Evolutionary conservation across 78 protist genomes (phyloP).

Genomic region (Dictyostelium capitatum): DNA sequence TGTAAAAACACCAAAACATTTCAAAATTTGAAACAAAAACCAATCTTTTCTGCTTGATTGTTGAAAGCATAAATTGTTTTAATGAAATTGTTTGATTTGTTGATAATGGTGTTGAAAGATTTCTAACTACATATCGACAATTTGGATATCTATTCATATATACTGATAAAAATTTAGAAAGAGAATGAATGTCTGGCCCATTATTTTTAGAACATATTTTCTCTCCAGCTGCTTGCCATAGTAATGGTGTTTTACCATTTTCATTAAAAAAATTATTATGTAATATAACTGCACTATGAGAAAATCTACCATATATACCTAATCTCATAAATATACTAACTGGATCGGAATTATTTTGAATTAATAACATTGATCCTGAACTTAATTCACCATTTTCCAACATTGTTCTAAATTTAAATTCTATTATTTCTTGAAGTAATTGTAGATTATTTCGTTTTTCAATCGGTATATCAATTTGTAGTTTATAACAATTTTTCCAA

Average conservation of each 20-base stretch:
- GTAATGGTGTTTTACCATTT: background rate
- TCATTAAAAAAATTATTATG: background rate
- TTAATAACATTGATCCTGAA: constrained; percentile 17
- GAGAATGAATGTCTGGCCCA: constrained; percentile 30
- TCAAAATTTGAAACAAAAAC: constrained; percentile 23
- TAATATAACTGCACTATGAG: constrained; percentile 14
- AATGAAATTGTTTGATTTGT: background rate
- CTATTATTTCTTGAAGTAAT: background rate
- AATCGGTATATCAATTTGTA: background rate
- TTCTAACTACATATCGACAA: constrained; percentile 20
- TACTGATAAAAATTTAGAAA: background rate
- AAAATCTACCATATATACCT: constrained; percentile 16
- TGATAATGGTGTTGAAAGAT: background rate
- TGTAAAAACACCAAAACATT: background rate
- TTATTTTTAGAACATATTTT: background rate
- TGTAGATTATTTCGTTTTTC: background rate
- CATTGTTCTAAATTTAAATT: background rate
- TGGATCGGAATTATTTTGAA: constrained; percentile 19
- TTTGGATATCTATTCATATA: constrained; percentile 26
- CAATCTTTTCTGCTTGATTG: background rate
- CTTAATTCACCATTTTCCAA: background rate
- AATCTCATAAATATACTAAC: background rate
- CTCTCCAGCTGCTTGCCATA: constrained; percentile 54
- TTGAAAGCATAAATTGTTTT: background rate
- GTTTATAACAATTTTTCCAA: background rate